These are phyloP conservation scores for Fusarium sp. DNA, from an alignment of 2,329 filamentous ascomycete genomes.

Conservation along the genomic window DNA sequence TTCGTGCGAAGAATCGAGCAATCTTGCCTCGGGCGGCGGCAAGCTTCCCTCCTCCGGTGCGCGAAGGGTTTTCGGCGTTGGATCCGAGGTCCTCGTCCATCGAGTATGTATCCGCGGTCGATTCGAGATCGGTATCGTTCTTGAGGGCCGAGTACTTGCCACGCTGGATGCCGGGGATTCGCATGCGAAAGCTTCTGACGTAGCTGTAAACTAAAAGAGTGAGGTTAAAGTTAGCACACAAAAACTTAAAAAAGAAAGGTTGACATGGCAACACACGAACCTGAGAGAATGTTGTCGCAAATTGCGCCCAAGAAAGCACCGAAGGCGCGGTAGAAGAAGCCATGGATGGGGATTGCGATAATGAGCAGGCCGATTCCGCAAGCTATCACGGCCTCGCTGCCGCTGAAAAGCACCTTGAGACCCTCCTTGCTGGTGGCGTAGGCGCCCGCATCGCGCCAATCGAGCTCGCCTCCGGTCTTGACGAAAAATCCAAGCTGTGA, in stretches of 20 bases:
- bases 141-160: slow-evolving; percentile 32
- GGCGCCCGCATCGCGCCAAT: slow-evolving; percentile 47
- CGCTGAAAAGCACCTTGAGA: slow-evolving; percentile 48
- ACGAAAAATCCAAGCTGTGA: slow-evolving; percentile 49
- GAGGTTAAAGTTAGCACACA: slow-evolving; percentile 4
- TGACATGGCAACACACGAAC: slow-evolving; percentile 3
- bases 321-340: slow-evolving; percentile 38
- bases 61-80: slow-evolving; percentile 16
- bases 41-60: slow-evolving; percentile 24
- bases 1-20: slow-evolving; percentile 9
- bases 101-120: slow-evolving; percentile 35
- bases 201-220: slow-evolving; percentile 23
- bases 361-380: slow-evolving; percentile 38
- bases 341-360: slow-evolving; percentile 39
- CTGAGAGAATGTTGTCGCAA: slow-evolving; percentile 29
- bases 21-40: slow-evolving; percentile 5
- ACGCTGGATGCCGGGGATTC: slow-evolving; percentile 30
- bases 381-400: slow-evolving; percentile 42
- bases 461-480: slow-evolving; percentile 48
- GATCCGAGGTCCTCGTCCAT: slow-evolving; percentile 32
- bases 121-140: slow-evolving; percentile 32
- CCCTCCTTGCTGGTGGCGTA: slow-evolving; percentile 47
- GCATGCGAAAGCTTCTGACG: slow-evolving; percentile 29
- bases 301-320: slow-evolving; percentile 34
- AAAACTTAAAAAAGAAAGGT: background rate